Conservation (phyloP, 208 protist species). For the Trypanosoma grayi region DNA sequence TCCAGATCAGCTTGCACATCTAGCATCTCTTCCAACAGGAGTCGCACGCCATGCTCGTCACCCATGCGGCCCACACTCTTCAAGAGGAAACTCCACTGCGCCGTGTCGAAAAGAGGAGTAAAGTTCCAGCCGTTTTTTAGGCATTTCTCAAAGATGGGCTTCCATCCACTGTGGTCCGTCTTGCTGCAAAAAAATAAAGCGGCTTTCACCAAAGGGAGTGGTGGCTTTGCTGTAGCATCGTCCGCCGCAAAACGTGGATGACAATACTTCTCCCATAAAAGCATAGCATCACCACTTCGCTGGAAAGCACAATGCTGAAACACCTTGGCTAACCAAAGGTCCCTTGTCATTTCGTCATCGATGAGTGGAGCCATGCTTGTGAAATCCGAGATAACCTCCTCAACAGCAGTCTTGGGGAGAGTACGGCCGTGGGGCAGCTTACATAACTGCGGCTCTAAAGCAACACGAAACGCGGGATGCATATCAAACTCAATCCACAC, state of each 20-base stretch:
- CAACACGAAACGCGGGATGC: slow-evolving; percentile 72
- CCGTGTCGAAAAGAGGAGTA: slow-evolving; percentile 77
- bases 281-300: slow-evolving; percentile 60
- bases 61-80: slow-evolving; percentile 76
- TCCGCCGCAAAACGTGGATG: slow-evolving; percentile 58
- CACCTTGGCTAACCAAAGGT: slow-evolving; percentile 84
- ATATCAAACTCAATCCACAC: slow-evolving; percentile 86
- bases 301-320: slow-evolving; percentile 86
- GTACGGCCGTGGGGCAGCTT: slow-evolving; percentile 81
- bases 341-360: slow-evolving; percentile 55
- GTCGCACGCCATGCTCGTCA: slow-evolving; percentile 68
- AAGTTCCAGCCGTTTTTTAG: slow-evolving; percentile 83
- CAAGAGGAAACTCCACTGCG: slow-evolving; percentile 83
- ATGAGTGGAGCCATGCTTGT: slow-evolving; percentile 59
- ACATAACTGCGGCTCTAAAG: slow-evolving; percentile 73
- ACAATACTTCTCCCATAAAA: slow-evolving; percentile 67
- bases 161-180: slow-evolving; percentile 61
- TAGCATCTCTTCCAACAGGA: slow-evolving; percentile 84
- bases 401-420: slow-evolving; percentile 67
- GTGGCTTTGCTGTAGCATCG: slow-evolving; percentile 33
- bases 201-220: slow-evolving; percentile 71
- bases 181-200: slow-evolving; percentile 83
- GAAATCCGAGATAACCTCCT: slow-evolving; percentile 79
- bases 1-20: slow-evolving; percentile 86
- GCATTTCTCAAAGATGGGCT: slow-evolving; percentile 70